Base-by-base conservation (phyloP, 371 early-diverging fungal genomes). In the Paramicrosporidium saccamoebae region DNA sequence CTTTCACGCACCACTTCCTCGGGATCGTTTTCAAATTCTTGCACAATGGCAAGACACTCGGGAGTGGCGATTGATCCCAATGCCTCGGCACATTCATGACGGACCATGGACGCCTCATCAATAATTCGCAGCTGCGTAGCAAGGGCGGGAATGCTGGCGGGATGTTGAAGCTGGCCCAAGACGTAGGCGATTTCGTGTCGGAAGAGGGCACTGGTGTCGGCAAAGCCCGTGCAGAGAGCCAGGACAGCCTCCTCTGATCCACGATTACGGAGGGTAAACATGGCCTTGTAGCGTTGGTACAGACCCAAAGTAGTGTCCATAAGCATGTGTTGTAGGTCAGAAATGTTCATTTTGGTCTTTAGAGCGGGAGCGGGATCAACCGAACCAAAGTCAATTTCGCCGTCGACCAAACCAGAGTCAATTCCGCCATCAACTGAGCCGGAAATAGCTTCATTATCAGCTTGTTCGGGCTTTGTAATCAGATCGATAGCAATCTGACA, bases 21-120 rank as follows among this genome's bases (percentile, higher is more conserved):
- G 7, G 56, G 30, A 36, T 79, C 79, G 4, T 64, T 31, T 22
- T 52, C 44, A 37, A 58, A 84, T 32, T 58, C 33, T 23, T 57
- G 36, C 20, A 96, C 52, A 9, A 61, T 55, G 7, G 55, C 50
- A 19, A 74, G 42, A 19, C 67, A 66, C 41, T 90, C 81, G 15
- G 73, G 63, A 3, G 73, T 74, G 16, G 86, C 94, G 39, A 98
- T 82, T 2, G 86, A 74, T n/a, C 98, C 98, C 24, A 98, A 48
- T 4, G 98, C 98, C 51, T 98, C 98, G 12, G 98, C 98, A 27
- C 74, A 71, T 49, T 98, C 98, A 39, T 98, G 98, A 15, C 98
- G 65, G 4, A 98, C 96, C 90, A 98, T 96, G 27, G 65, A 52
- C 10, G 55, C 63, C 43, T 95, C 94, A 7, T 44, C 34, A 10